Evolutionary conservation across 2,329 filamentous ascomycete genomes (phyloP).

Genomic region (Helotiales sp.): DNA sequence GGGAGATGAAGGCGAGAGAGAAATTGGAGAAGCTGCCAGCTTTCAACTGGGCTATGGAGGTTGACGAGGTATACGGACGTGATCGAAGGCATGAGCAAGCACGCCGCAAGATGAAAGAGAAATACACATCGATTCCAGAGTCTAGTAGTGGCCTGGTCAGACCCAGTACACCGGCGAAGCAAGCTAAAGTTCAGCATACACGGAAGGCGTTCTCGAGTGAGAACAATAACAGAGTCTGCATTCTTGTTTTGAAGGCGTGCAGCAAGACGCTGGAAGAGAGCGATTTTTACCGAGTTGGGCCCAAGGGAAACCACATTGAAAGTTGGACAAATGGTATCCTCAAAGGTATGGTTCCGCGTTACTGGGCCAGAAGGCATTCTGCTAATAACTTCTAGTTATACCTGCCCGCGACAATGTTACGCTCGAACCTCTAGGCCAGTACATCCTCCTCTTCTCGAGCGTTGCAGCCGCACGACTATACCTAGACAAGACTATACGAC

Average conservation of each 20-base stretch:
- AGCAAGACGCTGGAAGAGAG: constrained; percentile 64
- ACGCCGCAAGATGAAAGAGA: neutral
- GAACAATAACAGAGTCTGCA: constrained; percentile 12
- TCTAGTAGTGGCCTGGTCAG: neutral
- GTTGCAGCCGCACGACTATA: constrained; percentile 65
- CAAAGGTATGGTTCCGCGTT: constrained; percentile 50
- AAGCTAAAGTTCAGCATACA: neutral
- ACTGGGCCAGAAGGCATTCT: neutral
- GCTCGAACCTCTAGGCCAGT: constrained; percentile 66
- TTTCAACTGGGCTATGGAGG: constrained; percentile 35
- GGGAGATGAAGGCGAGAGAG: constrained; percentile 20
- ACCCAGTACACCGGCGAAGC: neutral
- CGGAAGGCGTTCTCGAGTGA: neutral
- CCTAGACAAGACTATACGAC: constrained; percentile 56
- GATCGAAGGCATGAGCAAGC: neutral
- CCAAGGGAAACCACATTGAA: constrained; percentile 66
- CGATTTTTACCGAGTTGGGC: constrained; percentile 73
- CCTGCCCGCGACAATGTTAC: constrained; percentile 68
- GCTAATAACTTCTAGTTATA: constrained; percentile 46
- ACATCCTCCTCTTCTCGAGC: constrained; percentile 71
- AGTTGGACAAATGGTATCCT: constrained; percentile 69
- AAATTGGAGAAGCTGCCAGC: constrained; percentile 38
- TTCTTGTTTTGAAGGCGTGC: constrained; percentile 62
- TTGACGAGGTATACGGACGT: neutral
- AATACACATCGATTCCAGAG: constrained; percentile 12